Percentiles rank a stretch among this genome's conserved stretches.
Conservation (phyloP, 768 basidiomycete genomes). For the Termitomyces titanicus region DNA sequence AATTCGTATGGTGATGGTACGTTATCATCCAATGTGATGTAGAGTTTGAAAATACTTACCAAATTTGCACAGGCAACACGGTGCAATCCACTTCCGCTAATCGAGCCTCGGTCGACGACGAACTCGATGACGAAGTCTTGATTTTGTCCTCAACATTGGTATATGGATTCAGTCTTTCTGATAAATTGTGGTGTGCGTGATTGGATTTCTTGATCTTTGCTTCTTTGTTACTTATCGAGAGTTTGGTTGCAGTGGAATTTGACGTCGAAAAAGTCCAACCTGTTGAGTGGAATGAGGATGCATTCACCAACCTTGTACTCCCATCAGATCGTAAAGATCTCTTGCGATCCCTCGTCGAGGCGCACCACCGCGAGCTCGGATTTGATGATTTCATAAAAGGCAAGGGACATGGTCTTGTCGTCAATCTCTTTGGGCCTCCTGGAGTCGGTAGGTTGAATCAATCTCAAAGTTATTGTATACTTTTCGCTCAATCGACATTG, state of each 20-base stretch:
- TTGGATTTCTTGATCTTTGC: background rate
- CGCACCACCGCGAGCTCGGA: conserved; percentile 48
- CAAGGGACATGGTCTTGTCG: conserved; percentile 50
- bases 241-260: conserved; percentile 46
- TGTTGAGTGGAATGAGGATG: conserved; percentile 55
- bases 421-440: conserved; percentile 55
- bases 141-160: conserved; percentile 54
- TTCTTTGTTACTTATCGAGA: background rate
- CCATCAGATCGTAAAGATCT: conserved; percentile 49
- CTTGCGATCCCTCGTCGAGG: conserved; percentile 53
- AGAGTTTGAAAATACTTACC: background rate
- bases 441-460: conserved; percentile 42
- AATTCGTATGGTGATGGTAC: conserved; percentile 9
- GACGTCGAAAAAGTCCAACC: conserved; percentile 49
- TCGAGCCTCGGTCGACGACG: conserved; percentile 16
- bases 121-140: conserved; percentile 49
- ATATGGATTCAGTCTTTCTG: conserved; percentile 58
- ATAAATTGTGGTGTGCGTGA: conserved; percentile 56
- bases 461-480: background rate
- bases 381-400: conserved; percentile 63
- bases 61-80: conserved; percentile 12
- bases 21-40: background rate
- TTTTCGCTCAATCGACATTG: background rate
- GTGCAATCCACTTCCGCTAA: conserved; percentile 14
- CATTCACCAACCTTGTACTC: conserved; percentile 60